Evolutionary conservation across 2,329 filamentous ascomycete genomes (phyloP), one percentile per base, ranked within the genome.

Genomic region (Monilinia fructicola): DNA sequence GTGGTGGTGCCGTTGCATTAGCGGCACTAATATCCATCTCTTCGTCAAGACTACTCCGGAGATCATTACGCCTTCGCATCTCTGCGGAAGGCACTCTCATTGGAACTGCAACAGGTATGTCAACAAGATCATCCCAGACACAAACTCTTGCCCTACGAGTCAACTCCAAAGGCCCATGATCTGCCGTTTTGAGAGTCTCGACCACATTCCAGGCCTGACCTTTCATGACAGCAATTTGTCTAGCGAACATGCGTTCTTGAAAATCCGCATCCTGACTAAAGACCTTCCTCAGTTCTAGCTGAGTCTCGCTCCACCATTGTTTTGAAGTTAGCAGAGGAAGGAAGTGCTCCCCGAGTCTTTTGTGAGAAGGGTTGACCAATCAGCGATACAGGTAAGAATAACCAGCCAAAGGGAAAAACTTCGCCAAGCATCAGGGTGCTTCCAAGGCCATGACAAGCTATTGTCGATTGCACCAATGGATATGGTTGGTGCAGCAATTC

Each of bases 121-220:
- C 95, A 28, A 99, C 95, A 28, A 98, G 81, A 76, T 99, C 95
- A 75, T 99, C 95, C 95, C 95, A 99, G 16, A 99, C 94, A 74
- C 93, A 97, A 23, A 99, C 94, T 73, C 94, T 88, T 59, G 92
- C 90, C 71, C 95, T 85, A 70, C 95, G 86, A 5, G 95, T 98
- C 64, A 99, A 85, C 79, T 98, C 95, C 23, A 99, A 82, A 0
- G 95, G 95, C 0, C 95, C 95, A 75, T 98, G 94, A 75, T 98
- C 95, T 0, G 87, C 83, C 23, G 91, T 91, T 78, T 99, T 99
- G 69, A 99, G 84, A 0, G 95, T 97, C 80, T 99, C 95, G 5
- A 99, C 95, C 0, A 99, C 95, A 76, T 99, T 99, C 93, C 95
- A 99, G 0, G 95, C 95, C 77, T 99, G 95, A 14, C 95, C 95